Evolutionary conservation across 2,329 filamentous ascomycete genomes (phyloP).

Genomic region (Cladophialophora bantiana): DNA sequence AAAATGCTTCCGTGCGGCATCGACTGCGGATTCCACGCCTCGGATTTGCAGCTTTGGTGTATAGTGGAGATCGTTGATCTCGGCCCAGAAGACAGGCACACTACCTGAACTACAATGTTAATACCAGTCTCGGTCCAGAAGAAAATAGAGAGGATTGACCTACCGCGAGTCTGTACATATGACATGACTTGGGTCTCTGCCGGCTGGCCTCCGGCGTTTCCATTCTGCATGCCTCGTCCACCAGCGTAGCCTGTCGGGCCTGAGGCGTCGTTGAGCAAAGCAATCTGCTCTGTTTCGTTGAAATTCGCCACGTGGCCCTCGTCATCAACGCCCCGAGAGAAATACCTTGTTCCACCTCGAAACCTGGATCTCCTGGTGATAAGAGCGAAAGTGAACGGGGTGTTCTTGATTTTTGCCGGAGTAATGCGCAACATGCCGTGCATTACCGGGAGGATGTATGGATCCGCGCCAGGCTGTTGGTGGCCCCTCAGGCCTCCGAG

Average conservation of each 20-base stretch:
- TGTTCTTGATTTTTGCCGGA: conserved; percentile 83
- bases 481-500: conserved; percentile 58
- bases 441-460: conserved; percentile 93
- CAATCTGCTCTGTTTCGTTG: conserved; percentile 95
- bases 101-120: conserved; percentile 64
- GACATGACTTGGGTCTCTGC: conserved; percentile 88
- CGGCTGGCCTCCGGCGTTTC: conserved; percentile 66
- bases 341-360: conserved; percentile 89
- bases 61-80: conserved; percentile 92
- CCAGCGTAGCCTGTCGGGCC: conserved; percentile 81
- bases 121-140: neutral
- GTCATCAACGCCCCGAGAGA: conserved; percentile 92
- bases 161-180: conserved; percentile 84
- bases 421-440: conserved; percentile 95
- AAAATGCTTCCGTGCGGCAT: conserved; percentile 85
- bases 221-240: conserved; percentile 76
- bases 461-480: conserved; percentile 78
- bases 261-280: conserved; percentile 83
- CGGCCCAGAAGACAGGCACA: conserved; percentile 94
- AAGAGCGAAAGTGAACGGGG: conserved; percentile 80
- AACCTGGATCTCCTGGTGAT: conserved; percentile 89
- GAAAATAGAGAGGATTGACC: neutral
- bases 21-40: conserved; percentile 77
- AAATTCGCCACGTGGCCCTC: conserved; percentile 96
- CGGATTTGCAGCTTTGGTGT: conserved; percentile 89